Base-by-base conservation (phyloP, 495 filamentous ascomycete species). In the Opeltia flavorubescens region DNA sequence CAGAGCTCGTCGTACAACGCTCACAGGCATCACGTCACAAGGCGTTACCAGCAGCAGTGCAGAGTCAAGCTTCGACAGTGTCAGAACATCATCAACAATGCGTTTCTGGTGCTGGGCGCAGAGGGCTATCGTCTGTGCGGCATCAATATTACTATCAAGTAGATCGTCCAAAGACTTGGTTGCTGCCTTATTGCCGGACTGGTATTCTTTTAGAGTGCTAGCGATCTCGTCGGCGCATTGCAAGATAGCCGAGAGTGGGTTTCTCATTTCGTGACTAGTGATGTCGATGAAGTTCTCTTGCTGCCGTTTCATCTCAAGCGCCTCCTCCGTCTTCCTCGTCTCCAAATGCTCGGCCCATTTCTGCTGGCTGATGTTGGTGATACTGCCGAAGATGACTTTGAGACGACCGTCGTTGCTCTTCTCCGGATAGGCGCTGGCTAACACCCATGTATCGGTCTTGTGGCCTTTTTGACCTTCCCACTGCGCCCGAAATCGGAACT, bases 261-360 rank as follows among this genome's bases (percentile, higher is more conserved):
- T 94, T 7, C 85, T 75, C 69, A 91, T 85, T 55, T 94, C 86
- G 54, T 94, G 86, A 50, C 81, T 86, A 5, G 83, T 88, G 51
- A 87, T 89, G 59, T 89, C 85, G 55, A 91, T 89, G 60, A 89
- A 93, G 49, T 86, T 87, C 56, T 89, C 80, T 51, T 83, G 78
- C 49, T 81, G 76, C 29, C 74, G 64, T 56, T 84, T 83, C 34
- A 74, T 69, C 49, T 78, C 76, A 41, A 81, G 70, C 4, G 76
- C 81, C 56, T 77, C 78, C 51, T 74, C 66, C 26, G 78, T 77
- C 52, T 75, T 68, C 44, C 77, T 76, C 52, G 75, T 74, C 48
- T 81, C 73, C 34, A 60, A 41, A 40, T 66, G 21, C 43, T 72
- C 68, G 1, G 68, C 65, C 49, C 55, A 65, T 48, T 71, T 73